Conservation (phyloP, 352 stramenopile genomes). For the Phytophthora europaea region DNA sequence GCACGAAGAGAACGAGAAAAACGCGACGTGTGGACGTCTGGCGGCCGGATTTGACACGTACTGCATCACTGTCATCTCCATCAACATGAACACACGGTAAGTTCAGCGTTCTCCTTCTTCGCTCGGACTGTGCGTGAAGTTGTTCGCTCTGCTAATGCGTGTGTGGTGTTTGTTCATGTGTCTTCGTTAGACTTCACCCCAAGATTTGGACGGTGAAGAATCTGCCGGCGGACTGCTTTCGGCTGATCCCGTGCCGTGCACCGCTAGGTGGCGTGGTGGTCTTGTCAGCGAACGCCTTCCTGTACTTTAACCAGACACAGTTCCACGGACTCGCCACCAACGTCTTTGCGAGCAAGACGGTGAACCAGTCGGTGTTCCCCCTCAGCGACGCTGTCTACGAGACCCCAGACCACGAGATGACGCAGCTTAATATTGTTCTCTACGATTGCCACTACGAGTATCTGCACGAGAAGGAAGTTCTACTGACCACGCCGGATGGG, state of each 20-base stretch:
- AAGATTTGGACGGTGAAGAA: slow-evolving; percentile 91
- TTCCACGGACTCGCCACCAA: slow-evolving; percentile 83
- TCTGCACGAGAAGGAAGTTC: slow-evolving; percentile 72
- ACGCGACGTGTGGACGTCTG: slow-evolving; percentile 73
- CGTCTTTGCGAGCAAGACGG: slow-evolving; percentile 76
- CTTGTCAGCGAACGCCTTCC: slow-evolving; percentile 79
- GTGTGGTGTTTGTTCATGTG: neutral
- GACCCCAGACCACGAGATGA: slow-evolving; percentile 56
- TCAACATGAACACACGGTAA: slow-evolving; percentile 87
- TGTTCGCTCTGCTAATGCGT: neutral
- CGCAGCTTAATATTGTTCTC: slow-evolving; percentile 65
- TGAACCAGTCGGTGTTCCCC: slow-evolving; percentile 78
- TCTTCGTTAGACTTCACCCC: slow-evolving; percentile 61
- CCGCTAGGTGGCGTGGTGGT: slow-evolving; percentile 83
- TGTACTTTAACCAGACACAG: slow-evolving; percentile 92
- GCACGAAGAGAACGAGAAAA: slow-evolving; percentile 87
- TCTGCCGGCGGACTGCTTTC: slow-evolving; percentile 83
- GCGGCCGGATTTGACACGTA: slow-evolving; percentile 83
- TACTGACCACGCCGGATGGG: slow-evolving; percentile 69
- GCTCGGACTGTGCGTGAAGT: neutral
- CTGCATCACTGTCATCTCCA: slow-evolving; percentile 88
- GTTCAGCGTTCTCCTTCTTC: neutral
- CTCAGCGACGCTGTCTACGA: slow-evolving; percentile 75
- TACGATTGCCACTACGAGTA: slow-evolving; percentile 80
- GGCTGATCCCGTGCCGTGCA: slow-evolving; percentile 74